Evolutionary conservation across 179 eudicot genomes (phyloP).

Genomic region (Vitellaria paradoxa): DNA sequence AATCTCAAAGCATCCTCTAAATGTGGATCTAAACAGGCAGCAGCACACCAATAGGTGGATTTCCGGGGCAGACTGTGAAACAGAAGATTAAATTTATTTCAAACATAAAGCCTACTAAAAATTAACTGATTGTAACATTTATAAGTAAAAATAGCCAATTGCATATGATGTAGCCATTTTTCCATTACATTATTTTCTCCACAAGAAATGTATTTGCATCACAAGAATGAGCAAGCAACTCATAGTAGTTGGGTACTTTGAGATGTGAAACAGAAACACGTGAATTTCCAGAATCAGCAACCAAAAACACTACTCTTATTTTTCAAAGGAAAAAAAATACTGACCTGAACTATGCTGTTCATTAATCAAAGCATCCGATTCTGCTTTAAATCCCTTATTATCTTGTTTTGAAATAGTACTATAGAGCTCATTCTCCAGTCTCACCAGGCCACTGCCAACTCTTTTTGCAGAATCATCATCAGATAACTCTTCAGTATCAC

Average conservation of each 20-base stretch:
- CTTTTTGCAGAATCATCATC: slow-evolving; percentile 30
- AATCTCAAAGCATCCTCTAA: neutral
- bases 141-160: no score
- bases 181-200: neutral
- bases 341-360: slow-evolving; percentile 28
- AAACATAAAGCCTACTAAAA: neutral
- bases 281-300: neutral
- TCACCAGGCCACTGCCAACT: slow-evolving; percentile 21
- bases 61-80: no score
- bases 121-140: neutral
- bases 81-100: no score
- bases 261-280: neutral
- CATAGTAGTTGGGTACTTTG: neutral
- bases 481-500: slow-evolving; percentile 31
- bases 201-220: neutral
- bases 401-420: slow-evolving; percentile 20
- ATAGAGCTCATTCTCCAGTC: slow-evolving; percentile 15
- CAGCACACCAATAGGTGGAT: no score
- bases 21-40: neutral
- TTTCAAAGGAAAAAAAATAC: neutral
- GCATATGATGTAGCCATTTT: neutral
- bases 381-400: slow-evolving; percentile 23
- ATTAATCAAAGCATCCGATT: slow-evolving; percentile 17
- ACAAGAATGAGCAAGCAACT: neutral
- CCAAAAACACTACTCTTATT: neutral